These are phyloP conservation scores for Melampsora larici-populina DNA, from an alignment of 1,284 basidiomycete species.

Conservation along the genomic window DNA sequence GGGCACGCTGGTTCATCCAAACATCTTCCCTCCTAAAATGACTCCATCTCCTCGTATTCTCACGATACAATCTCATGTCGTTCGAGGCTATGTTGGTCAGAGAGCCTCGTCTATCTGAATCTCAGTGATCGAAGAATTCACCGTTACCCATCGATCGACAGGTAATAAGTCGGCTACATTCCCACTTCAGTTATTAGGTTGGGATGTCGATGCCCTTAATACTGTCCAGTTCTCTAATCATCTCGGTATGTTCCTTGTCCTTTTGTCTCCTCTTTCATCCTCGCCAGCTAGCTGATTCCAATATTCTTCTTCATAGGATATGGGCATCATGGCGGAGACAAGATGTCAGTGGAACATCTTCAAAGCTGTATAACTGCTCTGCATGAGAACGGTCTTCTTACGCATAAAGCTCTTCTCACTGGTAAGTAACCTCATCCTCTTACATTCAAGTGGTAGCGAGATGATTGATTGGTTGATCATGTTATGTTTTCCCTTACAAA, in stretches of 20 bases:
- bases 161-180: constrained; percentile 81
- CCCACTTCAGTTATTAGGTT: constrained; percentile 88
- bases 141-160: constrained; percentile 51
- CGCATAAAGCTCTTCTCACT: constrained; percentile 22
- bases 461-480: background rate
- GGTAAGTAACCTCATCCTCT: constrained; percentile 2
- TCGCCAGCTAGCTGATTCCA: background rate
- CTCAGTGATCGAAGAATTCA: background rate
- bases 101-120: background rate
- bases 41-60: constrained; percentile 53
- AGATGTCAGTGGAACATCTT: constrained; percentile 30
- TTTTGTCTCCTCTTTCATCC: background rate
- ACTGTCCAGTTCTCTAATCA: constrained; percentile 90
- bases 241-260: constrained; percentile 63
- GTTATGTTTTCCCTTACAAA: background rate
- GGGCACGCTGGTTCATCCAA: background rate
- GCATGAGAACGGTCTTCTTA: constrained; percentile 20
- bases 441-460: background rate
- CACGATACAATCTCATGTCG: constrained; percentile 84
- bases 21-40: background rate
- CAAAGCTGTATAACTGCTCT: constrained; percentile 34
- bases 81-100: constrained; percentile 89
- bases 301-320: constrained; percentile 9
- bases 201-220: constrained; percentile 93
- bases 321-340: constrained; percentile 31